A percentile compares a stretch with the other conserved stretches of the same genome.
Conservation (phyloP, 805 yeast genomes). For the Candida arabinofermentans region DNA sequence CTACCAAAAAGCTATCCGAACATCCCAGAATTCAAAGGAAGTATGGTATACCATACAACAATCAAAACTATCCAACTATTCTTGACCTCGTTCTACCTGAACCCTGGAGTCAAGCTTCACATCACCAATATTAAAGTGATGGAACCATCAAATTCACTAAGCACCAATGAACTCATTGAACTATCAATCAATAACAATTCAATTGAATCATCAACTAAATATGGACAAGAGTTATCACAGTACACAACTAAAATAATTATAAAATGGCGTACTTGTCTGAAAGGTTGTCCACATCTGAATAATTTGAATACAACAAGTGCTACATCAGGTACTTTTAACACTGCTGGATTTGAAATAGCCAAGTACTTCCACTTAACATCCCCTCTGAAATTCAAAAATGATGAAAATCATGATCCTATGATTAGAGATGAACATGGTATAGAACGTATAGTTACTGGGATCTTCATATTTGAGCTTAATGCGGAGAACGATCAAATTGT, state of each 20-base stretch:
- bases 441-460: slow-evolving; percentile 45
- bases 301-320: slow-evolving; percentile 24
- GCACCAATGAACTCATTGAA: slow-evolving; percentile 25
- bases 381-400: slow-evolving; percentile 1
- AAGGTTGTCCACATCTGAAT: slow-evolving; percentile 46
- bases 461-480: slow-evolving; percentile 63
- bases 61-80: slow-evolving; percentile 53
- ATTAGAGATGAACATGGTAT: slow-evolving; percentile 8
- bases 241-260: slow-evolving; percentile 47
- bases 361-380: slow-evolving; percentile 5
- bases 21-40: slow-evolving; percentile 55
- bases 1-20: slow-evolving; percentile 53
- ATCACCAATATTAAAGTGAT: slow-evolving; percentile 36
- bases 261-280: slow-evolving; percentile 55
- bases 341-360: slow-evolving; percentile 16
- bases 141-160: slow-evolving; percentile 27
- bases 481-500: slow-evolving; percentile 48
- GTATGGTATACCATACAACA: slow-evolving; percentile 50
- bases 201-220: slow-evolving; percentile 9
- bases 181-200: slow-evolving; percentile 21
- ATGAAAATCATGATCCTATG: not conserved
- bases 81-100: slow-evolving; percentile 51
- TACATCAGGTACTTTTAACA: slow-evolving; percentile 23
- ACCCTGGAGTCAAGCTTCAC: slow-evolving; percentile 50
- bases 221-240: slow-evolving; percentile 26